These are phyloP conservation scores for Xylariaceae sp. DNA, from an alignment of 2,329 filamentous ascomycete genomes.

Conservation along the genomic window DNA sequence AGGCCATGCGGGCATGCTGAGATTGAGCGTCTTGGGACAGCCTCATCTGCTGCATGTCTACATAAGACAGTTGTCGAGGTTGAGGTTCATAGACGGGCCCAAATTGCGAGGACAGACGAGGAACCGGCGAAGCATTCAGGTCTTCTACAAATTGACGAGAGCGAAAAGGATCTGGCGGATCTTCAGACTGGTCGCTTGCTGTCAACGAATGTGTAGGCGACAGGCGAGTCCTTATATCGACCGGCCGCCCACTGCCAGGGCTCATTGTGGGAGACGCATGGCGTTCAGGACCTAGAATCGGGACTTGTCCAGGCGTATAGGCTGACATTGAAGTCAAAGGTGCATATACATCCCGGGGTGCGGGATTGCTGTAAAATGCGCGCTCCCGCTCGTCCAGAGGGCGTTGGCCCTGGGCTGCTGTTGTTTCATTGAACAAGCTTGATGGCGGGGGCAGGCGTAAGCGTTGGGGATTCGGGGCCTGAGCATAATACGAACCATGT, in stretches of 20 bases:
- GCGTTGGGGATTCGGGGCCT: slow-evolving; percentile 23
- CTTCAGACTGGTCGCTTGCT: slow-evolving; percentile 21
- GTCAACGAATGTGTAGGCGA: slow-evolving; percentile 22
- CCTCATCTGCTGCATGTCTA: slow-evolving; percentile 20
- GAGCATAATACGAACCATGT: slow-evolving; percentile 23
- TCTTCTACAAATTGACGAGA: slow-evolving; percentile 20
- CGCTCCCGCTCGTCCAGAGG: slow-evolving; percentile 20
- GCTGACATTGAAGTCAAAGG: slow-evolving; percentile 18
- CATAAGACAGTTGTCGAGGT: slow-evolving; percentile 15
- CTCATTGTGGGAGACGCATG: slow-evolving; percentile 12
- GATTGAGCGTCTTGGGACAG: slow-evolving; percentile 17
- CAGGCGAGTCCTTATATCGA: slow-evolving; percentile 16
- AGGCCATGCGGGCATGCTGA: slow-evolving; percentile 17
- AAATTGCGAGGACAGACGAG: slow-evolving; percentile 17
- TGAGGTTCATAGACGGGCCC: slow-evolving; percentile 13
- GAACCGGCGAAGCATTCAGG: slow-evolving; percentile 16
- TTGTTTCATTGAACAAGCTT: slow-evolving; percentile 23
- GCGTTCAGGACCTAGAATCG: slow-evolving; percentile 16
- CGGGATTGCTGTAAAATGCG: slow-evolving; percentile 17
- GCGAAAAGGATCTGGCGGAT: slow-evolving; percentile 20
- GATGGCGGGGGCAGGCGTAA: slow-evolving; percentile 28
- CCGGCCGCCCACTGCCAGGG: slow-evolving; percentile 17
- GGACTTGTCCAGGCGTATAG: slow-evolving; percentile 19
- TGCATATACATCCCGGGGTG: slow-evolving; percentile 22
- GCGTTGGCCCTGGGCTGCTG: slow-evolving; percentile 18